These are phyloP conservation scores for Coemansia reversa DNA, from an alignment of 192 early-diverging fungal genomes.

Conservation along the genomic window DNA sequence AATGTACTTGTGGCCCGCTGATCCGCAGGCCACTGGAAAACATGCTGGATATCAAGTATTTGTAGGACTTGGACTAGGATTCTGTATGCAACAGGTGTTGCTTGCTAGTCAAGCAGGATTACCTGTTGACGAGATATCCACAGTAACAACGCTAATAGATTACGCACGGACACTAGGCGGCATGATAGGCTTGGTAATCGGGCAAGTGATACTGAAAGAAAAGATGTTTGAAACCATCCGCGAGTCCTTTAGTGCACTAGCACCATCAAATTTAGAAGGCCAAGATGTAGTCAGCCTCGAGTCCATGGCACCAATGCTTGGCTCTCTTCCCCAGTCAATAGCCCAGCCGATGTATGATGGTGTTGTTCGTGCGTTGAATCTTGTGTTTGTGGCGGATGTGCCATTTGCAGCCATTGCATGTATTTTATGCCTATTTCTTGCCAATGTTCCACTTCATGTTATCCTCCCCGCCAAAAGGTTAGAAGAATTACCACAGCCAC, in stretches of 20 bases:
- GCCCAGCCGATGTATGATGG: slow-evolving; percentile 27
- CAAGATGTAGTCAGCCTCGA: slow-evolving; percentile 37
- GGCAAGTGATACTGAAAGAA: slow-evolving; percentile 48
- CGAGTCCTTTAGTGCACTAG: slow-evolving; percentile 20
- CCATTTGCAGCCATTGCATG: slow-evolving; percentile 47
- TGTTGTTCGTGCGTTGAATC: slow-evolving; percentile 31
- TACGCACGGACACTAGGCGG: slow-evolving; percentile 54
- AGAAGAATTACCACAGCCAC: slow-evolving; percentile 31
- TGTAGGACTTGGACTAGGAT: slow-evolving; percentile 46
- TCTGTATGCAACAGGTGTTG: slow-evolving; percentile 53
- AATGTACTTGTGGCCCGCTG: slow-evolving; percentile 39
- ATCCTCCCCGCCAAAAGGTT: slow-evolving; percentile 25
- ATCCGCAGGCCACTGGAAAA: slow-evolving; percentile 8
- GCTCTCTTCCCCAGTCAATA: slow-evolving; percentile 14
- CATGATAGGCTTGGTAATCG: slow-evolving; percentile 51
- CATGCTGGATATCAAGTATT: slow-evolving; percentile 42
- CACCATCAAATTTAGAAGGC: slow-evolving; percentile 12
- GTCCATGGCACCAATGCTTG: slow-evolving; percentile 43
- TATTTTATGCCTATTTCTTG: slow-evolving; percentile 35
- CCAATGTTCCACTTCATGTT: slow-evolving; percentile 39
- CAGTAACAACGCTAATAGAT: slow-evolving; percentile 48
- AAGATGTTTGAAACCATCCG: slow-evolving; percentile 39
- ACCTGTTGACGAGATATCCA: slow-evolving; percentile 39
- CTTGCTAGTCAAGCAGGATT: slow-evolving; percentile 42
- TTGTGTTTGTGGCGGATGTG: slow-evolving; percentile 45